Base-by-base conservation (phyloP, 2,329 filamentous ascomycete species). In the Alternaria triticimaculans region DNA sequence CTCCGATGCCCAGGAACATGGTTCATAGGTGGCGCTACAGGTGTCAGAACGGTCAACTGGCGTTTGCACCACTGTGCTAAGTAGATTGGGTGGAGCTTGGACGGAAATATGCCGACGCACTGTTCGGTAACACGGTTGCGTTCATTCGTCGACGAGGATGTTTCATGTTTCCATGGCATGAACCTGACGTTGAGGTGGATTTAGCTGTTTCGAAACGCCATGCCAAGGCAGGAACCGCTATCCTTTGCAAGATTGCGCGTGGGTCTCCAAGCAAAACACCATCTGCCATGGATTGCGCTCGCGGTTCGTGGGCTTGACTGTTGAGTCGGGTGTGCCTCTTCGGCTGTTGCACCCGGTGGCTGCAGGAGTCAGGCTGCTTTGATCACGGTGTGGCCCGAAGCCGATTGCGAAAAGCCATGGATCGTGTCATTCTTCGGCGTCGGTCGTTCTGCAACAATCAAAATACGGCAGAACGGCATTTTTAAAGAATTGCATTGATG, bases 1-100 rank as follows among this genome's bases (percentile, higher is more conserved):
- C 59, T 23, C 44, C 21, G 44, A 46, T 48, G 51, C 58, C 66
- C 67, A 65, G 60, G 61, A 64, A 68, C 37, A 21, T 63, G 63
- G 67, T 68, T 63, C 60, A 49, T 21, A 28, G 62, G 46, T 30
- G 18, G 50, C 61, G 58, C 63, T 65, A 66, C 57, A 48, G 33
- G 59, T 65, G 66, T 69, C 70, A 69, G 64, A 65, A 59, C 55
- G 46, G 58, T 65, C 65, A 58, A 45, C 56, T 43, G 51, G 62
- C 44, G 62, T 58, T 58, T 60, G 62, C 63, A 64, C 70, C 55
- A 63, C 26, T 64, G 74, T 63, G 59, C 66, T 69, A 72, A 44
- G 66, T 76, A 72, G 55, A 76, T 75, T 71, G 65, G 55, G 30
- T 59, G 64, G 66, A 65, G 65, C 53, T 69, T 49, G 62, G 58